Base-by-base conservation (phyloP, 257 asterid species). In the Fraxinus americana region DNA sequence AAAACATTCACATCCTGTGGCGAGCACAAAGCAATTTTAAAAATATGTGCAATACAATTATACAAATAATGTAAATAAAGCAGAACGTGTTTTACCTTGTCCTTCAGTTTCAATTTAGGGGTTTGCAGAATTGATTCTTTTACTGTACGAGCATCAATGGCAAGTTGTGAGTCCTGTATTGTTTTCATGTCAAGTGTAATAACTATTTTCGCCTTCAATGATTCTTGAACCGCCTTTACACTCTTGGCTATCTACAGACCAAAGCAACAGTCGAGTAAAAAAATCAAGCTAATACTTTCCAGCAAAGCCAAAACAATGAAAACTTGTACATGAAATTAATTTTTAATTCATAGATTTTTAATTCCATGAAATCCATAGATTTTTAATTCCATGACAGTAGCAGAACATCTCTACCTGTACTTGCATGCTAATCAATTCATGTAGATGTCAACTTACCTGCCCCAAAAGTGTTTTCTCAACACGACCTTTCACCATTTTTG, bases 381-480 rank as follows among this genome's bases (percentile, higher is more conserved):
- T 61, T 43, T 38, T 30, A 71, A 39, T 71, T 43, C 75, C 13
- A 1, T 14, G 27, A 43, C 32, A 41, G n/a, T 34, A 23, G 41
- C 25, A 19, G 63, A 59, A 30, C 32, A 54, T 71, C 82, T 48
- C 41, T 61, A n/a, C 16, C 4, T 38, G 48, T 8, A 57, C 13
- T 32, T 34, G 35, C 77, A 75, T 43, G 41, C 71, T 50, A 48
- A 54, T 19, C 23, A 69, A 59, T 67, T 66, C 30, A 67, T 76
- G 77, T 36, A 74, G 29, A 84, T 27, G 78, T 36, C 10, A 68
- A 67, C 69, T 80, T 80, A 95, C 99, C 97, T 95, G 96, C 73
- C 91, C 96, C 80, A 95, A 76, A 81, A 89, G 93, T 70, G 97
- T 93, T 84, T 87, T 89, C 74, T 95, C 99, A 67, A 92, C 88